phyloP scores from a whole-genome alignment of 2,329 filamentous ascomycete species.

The Fusarium metavorans region DNA sequence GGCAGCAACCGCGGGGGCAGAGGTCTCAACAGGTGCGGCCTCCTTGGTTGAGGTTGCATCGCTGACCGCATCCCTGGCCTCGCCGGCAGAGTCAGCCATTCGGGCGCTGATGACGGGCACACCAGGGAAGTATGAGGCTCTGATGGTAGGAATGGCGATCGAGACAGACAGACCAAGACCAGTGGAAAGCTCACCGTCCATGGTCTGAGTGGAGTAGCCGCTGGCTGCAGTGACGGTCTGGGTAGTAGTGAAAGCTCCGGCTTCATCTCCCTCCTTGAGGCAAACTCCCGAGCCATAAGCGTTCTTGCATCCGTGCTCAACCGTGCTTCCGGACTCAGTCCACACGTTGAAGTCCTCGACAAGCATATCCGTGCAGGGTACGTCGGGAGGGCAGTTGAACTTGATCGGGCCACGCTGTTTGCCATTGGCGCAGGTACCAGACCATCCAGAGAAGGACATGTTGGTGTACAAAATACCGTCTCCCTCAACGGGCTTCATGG shows the following conservation, averaged over 20 bases:
- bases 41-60: neutral
- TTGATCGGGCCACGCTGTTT: slow-evolving; percentile 34
- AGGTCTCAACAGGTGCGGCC: neutral
- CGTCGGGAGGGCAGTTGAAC: slow-evolving; percentile 35
- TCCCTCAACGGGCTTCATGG: slow-evolving; percentile 25
- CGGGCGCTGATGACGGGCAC: slow-evolving; percentile 26
- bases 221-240: slow-evolving; percentile 24
- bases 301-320: slow-evolving; percentile 35
- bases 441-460: slow-evolving; percentile 38
- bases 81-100: slow-evolving; percentile 14
- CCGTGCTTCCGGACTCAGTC: slow-evolving; percentile 17
- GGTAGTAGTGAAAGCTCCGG: slow-evolving; percentile 26
- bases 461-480: slow-evolving; percentile 35
- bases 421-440: slow-evolving; percentile 35
- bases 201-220: slow-evolving; percentile 24
- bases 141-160: slow-evolving; percentile 32
- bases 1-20: neutral
- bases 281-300: slow-evolving; percentile 34
- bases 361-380: slow-evolving; percentile 35
- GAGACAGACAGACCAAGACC: slow-evolving; percentile 30
- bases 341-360: slow-evolving; percentile 36
- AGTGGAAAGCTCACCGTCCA: slow-evolving; percentile 27
- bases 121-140: slow-evolving; percentile 27
- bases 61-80: neutral
- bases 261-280: slow-evolving; percentile 17